Base-by-base conservation (phyloP, 345 rosid genomes). In the Adansonia digitata region DNA sequence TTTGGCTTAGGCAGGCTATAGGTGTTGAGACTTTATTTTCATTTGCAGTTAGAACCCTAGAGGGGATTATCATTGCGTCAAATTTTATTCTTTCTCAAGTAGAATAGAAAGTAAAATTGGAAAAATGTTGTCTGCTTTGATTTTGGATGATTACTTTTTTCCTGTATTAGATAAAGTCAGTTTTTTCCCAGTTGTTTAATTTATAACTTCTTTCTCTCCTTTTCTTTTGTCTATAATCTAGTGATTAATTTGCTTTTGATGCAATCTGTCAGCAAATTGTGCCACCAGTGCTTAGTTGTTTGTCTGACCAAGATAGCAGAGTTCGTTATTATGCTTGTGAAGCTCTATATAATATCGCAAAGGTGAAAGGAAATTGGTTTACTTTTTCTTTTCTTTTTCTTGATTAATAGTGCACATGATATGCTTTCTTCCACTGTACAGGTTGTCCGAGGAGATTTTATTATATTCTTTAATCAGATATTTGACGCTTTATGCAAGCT, bases 291-390 rank as follows among this genome's bases (percentile, higher is more conserved):
- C 93, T 96, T 72, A 64, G 57, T 77, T 89, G 98, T 64, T 96
- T 96, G 78, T 80, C 90, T 79, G 99, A 96, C 81, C 98, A 89
- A 89, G 99, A 96, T 85, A 83, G 92, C 83, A 90, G 97, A 84
- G 99, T 96, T 78, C 94, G 99, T 63, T 96, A 93, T 84, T 91
- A 92, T 88, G 99, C 99, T 34, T 96, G 99, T 75, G 99, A 96
- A 88, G 99, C 99, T 77, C 83, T 93, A 53, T 96, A 96, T 81
- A 96, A 96, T 81, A 96, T 96, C 79, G 99, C 99, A 35, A 96
- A 93, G 95, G 99, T 93, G 74, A 79, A 62, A 39, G 37, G 26
- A 22, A 20, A 51, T 37, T 24, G 26, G 57, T 5, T 13, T n/a
- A 51, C n/a, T 73, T 14, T 15, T 26, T 8, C 69, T 56, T 17